Base-by-base conservation (phyloP, 1,284 basidiomycete genomes). In the Pseudozyma thailandica region DNA sequence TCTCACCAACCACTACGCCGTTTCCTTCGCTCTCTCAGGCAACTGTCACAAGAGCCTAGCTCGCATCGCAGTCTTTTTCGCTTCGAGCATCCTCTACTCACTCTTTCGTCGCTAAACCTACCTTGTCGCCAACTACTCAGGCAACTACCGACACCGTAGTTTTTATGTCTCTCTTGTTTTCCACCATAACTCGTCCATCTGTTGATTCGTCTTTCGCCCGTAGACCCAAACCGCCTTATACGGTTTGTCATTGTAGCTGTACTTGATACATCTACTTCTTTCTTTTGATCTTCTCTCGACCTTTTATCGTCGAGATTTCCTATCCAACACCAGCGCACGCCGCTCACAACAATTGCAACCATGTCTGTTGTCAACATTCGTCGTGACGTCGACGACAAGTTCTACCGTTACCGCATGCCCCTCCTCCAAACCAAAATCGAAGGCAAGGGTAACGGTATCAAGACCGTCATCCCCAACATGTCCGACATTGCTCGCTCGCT, bases 401-500 rank as follows among this genome's bases (percentile, higher is more conserved):
- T 86, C 80, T 87, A 86, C 81, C 83, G 81, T 28, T 82, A 82
- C 71, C 78, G 92, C 78, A 99, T 99, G 96, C 96, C 96, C 50
- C 85, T 94, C 65, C 88, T 98, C 64, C 88, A 89, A 77, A 97
- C 92, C 76, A 98, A 98, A 87, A 94, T 98, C 51, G 96, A 99
- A 86, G 96, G 96, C 79, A 94, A 94, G 85, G 96, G 96, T 57
- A 99, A 99, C 84, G 96, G 96, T 74, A 98, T 99, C 86, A 99
- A 99, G 87, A 99, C 96, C 38, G 76, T 83, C 54, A 69, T 82
- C 25, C 79, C 81, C 57, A 99, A 99, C 86, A 98, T 99, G 94
- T 90, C 93, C 70, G 96, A 98, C 85, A 92, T 99, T 75, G 93
- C 95, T 49, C 91, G 93, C 60, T 93, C 96, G 38, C 88, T 99